phyloP scores from a whole-genome alignment of 202 grass and related monocot genomes.

The Digitaria exilis region DNA sequence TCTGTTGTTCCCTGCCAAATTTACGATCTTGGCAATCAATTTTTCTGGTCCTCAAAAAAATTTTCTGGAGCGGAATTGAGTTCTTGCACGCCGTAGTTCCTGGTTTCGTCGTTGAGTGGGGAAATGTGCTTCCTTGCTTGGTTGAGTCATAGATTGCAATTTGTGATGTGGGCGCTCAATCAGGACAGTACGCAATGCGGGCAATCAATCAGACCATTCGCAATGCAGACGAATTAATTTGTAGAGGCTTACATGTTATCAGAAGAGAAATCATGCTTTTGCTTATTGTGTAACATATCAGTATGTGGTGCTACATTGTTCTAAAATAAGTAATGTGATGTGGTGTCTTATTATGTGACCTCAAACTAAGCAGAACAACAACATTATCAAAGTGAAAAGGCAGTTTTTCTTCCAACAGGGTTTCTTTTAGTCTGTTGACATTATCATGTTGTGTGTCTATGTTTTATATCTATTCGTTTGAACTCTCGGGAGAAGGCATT shows the following conservation, averaged over 20 bases:
- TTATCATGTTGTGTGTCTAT: not conserved
- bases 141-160: not conserved
- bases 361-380: not conserved
- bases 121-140: conserved; percentile 3
- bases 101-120: conserved; percentile 7
- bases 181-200: not conserved
- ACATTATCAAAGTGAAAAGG: not conserved
- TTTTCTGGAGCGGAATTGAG: not conserved
- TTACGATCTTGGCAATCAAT: conserved; percentile 8
- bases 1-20: no score
- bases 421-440: not conserved
- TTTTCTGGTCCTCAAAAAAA: no score
- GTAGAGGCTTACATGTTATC: not conserved
- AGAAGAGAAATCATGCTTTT: not conserved
- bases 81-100: not conserved
- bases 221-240: not conserved
- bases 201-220: not conserved
- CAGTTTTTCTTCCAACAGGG: not conserved
- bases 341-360: not conserved
- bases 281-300: not conserved
- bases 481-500: not conserved
- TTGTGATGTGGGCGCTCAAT: not conserved
- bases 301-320: not conserved
- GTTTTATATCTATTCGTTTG: not conserved
- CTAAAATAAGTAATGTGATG: not conserved